Evolutionary conservation across 352 stramenopile genomes (phyloP).

Genomic region (Globisporangium uncinulatum): DNA sequence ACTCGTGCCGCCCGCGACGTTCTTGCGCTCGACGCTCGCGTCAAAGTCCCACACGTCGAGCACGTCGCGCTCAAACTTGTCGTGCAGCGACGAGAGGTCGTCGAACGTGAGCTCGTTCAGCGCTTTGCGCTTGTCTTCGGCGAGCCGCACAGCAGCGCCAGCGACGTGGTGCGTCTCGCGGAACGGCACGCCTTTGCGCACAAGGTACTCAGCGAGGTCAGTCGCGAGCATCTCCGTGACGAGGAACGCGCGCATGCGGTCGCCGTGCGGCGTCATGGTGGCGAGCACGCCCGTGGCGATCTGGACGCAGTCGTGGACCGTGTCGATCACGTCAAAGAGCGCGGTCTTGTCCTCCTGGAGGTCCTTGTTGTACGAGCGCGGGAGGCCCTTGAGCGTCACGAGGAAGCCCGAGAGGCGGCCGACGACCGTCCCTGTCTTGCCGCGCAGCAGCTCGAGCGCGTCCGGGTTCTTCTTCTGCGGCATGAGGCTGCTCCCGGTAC

Average conservation of each 20-base stretch:
- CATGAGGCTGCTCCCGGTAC: constrained; percentile 98
- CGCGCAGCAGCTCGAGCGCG: constrained; percentile 96
- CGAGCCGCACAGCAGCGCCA: constrained; percentile 90
- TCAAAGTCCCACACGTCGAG: constrained; percentile 89
- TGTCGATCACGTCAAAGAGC: constrained; percentile 97
- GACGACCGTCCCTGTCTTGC: constrained; percentile 95
- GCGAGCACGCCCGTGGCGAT: constrained; percentile 96
- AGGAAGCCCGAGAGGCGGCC: constrained; percentile 94
- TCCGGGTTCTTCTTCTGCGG: constrained; percentile 99
- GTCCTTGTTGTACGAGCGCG: constrained; percentile 99
- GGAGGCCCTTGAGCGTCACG: constrained; percentile 95
- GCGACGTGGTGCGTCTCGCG: constrained; percentile 99
- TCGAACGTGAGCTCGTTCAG: constrained; percentile 87
- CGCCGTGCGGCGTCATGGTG: constrained; percentile 94
- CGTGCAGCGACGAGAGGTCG: constrained; percentile 85
- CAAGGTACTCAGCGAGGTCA: constrained; percentile 98
- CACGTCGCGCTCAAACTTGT: constrained; percentile 88
- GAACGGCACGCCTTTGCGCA: constrained; percentile 98
- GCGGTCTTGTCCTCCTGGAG: constrained; percentile 99
- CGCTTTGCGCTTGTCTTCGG: constrained; percentile 84
- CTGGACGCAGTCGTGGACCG: constrained; percentile 95
- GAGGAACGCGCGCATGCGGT: constrained; percentile 93
- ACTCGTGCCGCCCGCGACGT: constrained; percentile 80
- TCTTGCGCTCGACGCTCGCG: constrained; percentile 88
- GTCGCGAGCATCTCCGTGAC: constrained; percentile 99